A percentile compares a stretch with the other conserved stretches of the same genome.
phyloP scores from a whole-genome alignment of 169 alveolate species.

The Amoebophrya sp. region DNA sequence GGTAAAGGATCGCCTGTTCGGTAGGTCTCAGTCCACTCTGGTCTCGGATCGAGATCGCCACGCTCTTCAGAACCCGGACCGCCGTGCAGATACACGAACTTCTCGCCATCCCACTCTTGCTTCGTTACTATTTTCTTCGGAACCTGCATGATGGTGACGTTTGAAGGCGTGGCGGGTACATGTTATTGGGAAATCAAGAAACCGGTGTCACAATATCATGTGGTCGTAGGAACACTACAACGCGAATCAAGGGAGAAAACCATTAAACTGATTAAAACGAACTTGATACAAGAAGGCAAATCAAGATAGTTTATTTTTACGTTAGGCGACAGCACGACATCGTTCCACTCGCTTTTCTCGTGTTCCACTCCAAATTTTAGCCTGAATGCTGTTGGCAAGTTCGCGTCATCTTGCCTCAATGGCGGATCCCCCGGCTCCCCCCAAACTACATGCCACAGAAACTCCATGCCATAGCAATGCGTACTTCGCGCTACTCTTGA shows the following conservation, averaged over 20 bases:
- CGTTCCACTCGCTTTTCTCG: constrained; percentile 23
- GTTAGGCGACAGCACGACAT: not conserved
- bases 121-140: not conserved
- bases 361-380: not conserved
- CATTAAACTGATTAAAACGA: not conserved
- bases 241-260: not conserved
- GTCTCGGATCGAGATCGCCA: not conserved
- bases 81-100: not conserved
- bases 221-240: not conserved
- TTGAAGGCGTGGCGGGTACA: too few relatives aligned
- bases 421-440: constrained; percentile 33
- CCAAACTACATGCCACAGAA: constrained; percentile 27
- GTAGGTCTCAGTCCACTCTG: constrained; percentile 9
- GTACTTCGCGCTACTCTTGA: not conserved
- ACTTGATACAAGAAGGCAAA: too few relatives aligned
- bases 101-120: constrained; percentile 13
- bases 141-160: too few relatives aligned
- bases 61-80: not conserved
- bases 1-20: not conserved
- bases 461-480: constrained; percentile 29
- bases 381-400: not conserved
- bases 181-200: too few relatives aligned
- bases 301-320: not conserved
- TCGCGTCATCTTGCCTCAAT: constrained; percentile 14
- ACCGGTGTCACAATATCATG: too few relatives aligned